Evolutionary conservation across 192 early-diverging fungal genomes (phyloP).

Genomic region (Backusella luteola): DNA sequence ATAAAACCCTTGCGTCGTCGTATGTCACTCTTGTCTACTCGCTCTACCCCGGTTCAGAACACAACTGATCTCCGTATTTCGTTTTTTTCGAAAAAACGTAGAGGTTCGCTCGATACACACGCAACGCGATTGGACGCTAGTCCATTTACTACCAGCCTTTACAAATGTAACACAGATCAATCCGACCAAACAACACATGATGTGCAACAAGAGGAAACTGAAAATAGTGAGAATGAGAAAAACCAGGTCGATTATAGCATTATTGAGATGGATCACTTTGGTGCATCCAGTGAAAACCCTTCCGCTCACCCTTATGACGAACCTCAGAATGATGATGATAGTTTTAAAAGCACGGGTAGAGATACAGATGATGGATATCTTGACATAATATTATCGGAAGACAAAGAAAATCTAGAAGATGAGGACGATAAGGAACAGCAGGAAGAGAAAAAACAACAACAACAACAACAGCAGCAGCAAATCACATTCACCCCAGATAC

Average conservation of each 20-base stretch:
- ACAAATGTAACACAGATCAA: constrained; percentile 3
- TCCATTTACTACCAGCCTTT: background rate
- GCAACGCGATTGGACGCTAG: background rate
- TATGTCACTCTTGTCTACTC: constrained; percentile 15
- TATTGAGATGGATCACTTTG: background rate
- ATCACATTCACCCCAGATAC: constrained; percentile 10
- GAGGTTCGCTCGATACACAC: background rate
- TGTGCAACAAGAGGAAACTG: background rate
- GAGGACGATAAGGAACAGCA: background rate
- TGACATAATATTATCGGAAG: background rate
- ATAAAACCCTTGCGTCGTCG: constrained; percentile 3
- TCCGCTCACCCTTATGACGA: background rate
- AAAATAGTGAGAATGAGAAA: background rate
- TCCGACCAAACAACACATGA: constrained; percentile 6
- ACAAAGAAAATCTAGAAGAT: background rate
- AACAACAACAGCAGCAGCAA: background rate
- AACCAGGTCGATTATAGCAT: background rate
- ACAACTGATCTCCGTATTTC: background rate
- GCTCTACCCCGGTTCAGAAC: constrained; percentile 1
- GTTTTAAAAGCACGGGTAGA: background rate
- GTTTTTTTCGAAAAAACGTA: constrained; percentile 4
- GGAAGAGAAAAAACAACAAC: background rate
- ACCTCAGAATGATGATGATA: background rate
- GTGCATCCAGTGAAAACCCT: background rate
- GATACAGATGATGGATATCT: background rate